phyloP scores from a whole-genome alignment of 306 rosid genomes.

The Boehmeria nivea region DNA sequence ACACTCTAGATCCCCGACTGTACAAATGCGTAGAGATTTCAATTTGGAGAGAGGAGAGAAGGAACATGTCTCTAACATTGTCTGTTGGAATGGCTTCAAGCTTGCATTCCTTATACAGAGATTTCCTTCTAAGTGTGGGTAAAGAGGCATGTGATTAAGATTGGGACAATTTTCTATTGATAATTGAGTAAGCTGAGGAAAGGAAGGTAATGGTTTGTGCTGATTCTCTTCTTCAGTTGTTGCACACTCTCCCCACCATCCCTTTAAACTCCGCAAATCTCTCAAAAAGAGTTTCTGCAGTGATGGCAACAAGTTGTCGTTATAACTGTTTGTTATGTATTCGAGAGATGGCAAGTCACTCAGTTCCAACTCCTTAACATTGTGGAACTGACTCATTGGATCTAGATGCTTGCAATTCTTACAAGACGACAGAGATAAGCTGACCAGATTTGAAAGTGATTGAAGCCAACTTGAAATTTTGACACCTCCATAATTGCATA shows the following conservation, averaged over 20 bases:
- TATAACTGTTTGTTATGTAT: background rate
- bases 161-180: too few species aligned
- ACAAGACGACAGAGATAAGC: too few species aligned
- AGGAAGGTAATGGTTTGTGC: too few species aligned
- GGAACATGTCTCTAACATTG: too few species aligned
- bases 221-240: too few species aligned
- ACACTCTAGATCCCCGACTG: conserved; percentile 1
- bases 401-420: too few species aligned
- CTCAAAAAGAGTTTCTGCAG: accelerated
- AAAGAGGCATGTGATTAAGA: too few species aligned
- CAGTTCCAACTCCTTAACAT: background rate
- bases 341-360: background rate
- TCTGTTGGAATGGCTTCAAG: background rate
- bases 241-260: too few species aligned
- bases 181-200: too few species aligned
- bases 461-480: too few species aligned
- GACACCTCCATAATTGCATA: too few species aligned
- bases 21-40: background rate
- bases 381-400: conserved; percentile 1
- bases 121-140: background rate
- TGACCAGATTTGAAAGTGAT: too few species aligned
- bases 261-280: background rate
- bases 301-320: background rate
- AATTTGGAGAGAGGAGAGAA: background rate
- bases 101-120: background rate